Evolutionary conservation across 495 filamentous ascomycete species (phyloP).

Genomic region (Hypoxylon rickii): DNA sequence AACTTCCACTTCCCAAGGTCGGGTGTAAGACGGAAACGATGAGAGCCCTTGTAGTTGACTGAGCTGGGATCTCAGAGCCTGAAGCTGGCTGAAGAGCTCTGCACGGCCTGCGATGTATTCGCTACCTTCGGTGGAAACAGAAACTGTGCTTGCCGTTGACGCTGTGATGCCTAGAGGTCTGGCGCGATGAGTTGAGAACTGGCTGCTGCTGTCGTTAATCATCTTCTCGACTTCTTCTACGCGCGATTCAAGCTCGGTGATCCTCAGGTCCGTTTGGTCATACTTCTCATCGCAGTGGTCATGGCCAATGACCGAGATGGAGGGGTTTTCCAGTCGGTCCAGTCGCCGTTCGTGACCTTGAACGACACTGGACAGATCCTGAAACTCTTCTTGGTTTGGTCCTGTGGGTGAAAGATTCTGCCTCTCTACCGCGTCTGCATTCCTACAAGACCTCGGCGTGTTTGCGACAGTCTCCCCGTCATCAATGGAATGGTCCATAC

Average conservation of each 20-base stretch:
- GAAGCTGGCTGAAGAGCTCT: constrained; percentile 56
- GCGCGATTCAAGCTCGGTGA: constrained; percentile 65
- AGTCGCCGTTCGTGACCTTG: constrained; percentile 59
- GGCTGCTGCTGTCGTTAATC: constrained; percentile 49
- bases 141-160: constrained; percentile 48
- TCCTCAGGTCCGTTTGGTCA: constrained; percentile 60
- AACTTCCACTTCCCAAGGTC: constrained; percentile 72
- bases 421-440: constrained; percentile 28
- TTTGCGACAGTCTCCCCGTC: constrained; percentile 35
- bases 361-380: constrained; percentile 47
- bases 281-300: constrained; percentile 64
- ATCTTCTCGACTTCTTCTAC: constrained; percentile 64
- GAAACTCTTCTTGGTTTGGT: constrained; percentile 33
- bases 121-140: constrained; percentile 50
- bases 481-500: constrained; percentile 26
- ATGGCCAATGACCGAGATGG: constrained; percentile 58
- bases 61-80: constrained; percentile 60
- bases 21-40: constrained; percentile 56
- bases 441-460: constrained; percentile 32
- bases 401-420: constrained; percentile 30
- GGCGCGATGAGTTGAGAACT: constrained; percentile 42
- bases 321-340: constrained; percentile 63
- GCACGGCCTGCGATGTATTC: constrained; percentile 38
- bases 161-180: constrained; percentile 40
- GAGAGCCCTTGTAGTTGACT: constrained; percentile 56